Evolutionary conservation across 768 basidiomycete genomes (phyloP).

Genomic region (Calocybe gangraenosa): DNA sequence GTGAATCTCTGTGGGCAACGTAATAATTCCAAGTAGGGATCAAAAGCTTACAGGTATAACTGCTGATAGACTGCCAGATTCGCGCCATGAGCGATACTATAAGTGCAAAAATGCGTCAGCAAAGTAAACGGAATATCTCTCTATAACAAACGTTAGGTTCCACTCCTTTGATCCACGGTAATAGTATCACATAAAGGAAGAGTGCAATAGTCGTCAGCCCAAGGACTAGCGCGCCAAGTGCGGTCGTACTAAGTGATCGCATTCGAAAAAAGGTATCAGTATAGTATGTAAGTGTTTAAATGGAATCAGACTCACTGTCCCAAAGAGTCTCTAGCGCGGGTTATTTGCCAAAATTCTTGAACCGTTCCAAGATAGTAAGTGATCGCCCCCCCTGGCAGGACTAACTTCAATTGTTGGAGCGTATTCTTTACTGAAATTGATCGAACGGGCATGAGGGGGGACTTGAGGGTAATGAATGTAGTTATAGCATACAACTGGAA

Average conservation of each 20-base stretch:
- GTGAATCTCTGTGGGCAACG: not conserved
- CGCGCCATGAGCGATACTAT: constrained; percentile 75
- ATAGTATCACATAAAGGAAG: constrained; percentile 69
- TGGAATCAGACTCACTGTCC: constrained; percentile 41
- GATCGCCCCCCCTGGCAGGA: constrained; percentile 61
- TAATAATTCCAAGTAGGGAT: not conserved
- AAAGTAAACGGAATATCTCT: not conserved
- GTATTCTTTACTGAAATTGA: constrained; percentile 37
- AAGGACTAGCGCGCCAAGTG: constrained; percentile 48
- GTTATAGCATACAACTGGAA: not conserved
- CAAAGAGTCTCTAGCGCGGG: constrained; percentile 40
- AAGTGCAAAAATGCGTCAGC: not conserved
- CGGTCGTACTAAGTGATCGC: constrained; percentile 39
- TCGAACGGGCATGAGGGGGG: constrained; percentile 16
- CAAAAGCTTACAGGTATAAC: constrained; percentile 66
- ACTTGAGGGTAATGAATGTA: not conserved
- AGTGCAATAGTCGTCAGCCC: constrained; percentile 59
- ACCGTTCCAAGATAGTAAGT: constrained; percentile 62
- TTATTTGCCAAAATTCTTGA: constrained; percentile 42
- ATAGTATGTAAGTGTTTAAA: not conserved
- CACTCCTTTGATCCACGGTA: constrained; percentile 64
- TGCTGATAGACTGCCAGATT: constrained; percentile 62
- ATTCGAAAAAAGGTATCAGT: not conserved
- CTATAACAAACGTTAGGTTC: constrained; percentile 58
- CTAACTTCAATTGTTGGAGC: constrained; percentile 67